Evolutionary conservation across 805 yeast genomes (phyloP), one percentile per base, ranked within the genome.

Genomic region (Yarrowia deformans): DNA sequence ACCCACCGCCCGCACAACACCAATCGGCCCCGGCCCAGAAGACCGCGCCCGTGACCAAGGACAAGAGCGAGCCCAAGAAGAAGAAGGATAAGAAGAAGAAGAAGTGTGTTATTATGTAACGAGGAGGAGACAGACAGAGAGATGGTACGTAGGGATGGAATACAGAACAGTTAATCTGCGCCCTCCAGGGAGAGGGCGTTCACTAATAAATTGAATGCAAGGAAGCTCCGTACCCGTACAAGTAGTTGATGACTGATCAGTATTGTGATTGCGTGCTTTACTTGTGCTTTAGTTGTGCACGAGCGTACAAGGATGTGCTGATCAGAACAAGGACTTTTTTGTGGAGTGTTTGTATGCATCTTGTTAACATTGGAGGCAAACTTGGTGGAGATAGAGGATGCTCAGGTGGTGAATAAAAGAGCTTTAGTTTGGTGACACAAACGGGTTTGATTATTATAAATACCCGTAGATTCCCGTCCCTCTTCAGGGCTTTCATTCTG

Each of bases 61-160:
- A 45, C 52, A 43, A 60, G 66, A 52, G 40, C 43, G 66, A 60
- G 42, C 52, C 66, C 66, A 60, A 60, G 66, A 60, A 60, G 66
- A 60, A 45, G 66, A 45, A 54, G 60, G 60, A 42, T 52, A 60
- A 60, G 66, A 60, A 60, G 66, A 60, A 60, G 66, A 60, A 60
- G 66, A 60, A 60, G 66, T 60, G 66, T 60, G 66, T 60, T 42
- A 60, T 60, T 60, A 60, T 60, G 66, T 60, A 45, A 23, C 29
- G 29, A 4, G 29, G 29, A 1, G 23, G 13, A 3, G 29, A 18
- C 3, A 14, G 46, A 2, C 8, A 8, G 49, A 10, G 12, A 2
- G 29, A 45, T 7, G 49, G 8, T 5, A 45, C 9, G 29, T 23
- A n/a, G n/a, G n/a, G n/a, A 23, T 23, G 29, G 45, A 32, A 35